Evolutionary conservation across 345 rosid genomes (phyloP).

Genomic region (Populus alba): DNA sequence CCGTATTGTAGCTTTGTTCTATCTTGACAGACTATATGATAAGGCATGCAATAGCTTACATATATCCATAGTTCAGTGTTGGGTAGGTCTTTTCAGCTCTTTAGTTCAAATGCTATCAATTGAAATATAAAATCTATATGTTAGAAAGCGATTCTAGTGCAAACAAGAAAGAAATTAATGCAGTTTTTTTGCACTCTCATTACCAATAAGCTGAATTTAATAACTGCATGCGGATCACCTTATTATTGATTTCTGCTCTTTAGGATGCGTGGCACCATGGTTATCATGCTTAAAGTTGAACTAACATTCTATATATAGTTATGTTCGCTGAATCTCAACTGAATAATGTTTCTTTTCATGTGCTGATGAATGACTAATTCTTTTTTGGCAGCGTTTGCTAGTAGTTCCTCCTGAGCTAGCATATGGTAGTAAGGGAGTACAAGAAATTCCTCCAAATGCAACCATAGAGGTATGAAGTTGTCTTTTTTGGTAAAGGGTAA

Average conservation of each 20-base stretch:
- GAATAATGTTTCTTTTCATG: neutral
- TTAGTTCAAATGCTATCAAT: neutral
- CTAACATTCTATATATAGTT: neutral
- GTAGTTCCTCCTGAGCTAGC: conserved; percentile 92
- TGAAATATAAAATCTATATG: neutral
- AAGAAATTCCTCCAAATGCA: conserved; percentile 96
- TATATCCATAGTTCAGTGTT: neutral
- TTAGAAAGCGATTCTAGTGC: neutral
- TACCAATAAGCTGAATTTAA: neutral
- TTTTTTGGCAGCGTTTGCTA: conserved; percentile 55
- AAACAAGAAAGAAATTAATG: neutral
- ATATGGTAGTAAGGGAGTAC: conserved; percentile 93
- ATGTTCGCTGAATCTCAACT: neutral
- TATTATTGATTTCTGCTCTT: neutral
- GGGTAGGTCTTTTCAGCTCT: neutral
- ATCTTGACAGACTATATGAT: neutral
- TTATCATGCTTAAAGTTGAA: neutral
- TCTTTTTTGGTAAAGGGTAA: neutral
- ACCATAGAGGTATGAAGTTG: conserved; percentile 71
- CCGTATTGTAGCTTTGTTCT: neutral
- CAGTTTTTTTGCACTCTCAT: neutral
- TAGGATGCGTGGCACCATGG: too few species aligned
- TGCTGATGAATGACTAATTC: neutral
- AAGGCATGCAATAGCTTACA: neutral
- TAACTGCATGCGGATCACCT: neutral